Conservation (phyloP, 495 filamentous ascomycete species). For the Neurospora sp. region DNA sequence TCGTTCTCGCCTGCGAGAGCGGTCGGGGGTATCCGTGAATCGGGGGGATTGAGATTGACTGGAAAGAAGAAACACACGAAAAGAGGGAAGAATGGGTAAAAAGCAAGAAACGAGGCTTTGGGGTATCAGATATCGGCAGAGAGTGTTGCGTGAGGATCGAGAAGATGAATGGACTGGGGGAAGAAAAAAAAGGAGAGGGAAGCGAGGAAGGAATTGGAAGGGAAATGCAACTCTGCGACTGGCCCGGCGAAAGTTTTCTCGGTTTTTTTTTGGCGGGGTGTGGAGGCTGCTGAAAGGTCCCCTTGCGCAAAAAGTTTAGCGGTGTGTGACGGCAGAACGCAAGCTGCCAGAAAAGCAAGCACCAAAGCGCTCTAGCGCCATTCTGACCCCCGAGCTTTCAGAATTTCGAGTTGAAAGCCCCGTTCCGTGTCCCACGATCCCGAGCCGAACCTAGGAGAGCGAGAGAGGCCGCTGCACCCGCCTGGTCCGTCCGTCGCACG, state of each 20-base stretch:
- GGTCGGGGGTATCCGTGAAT: background rate
- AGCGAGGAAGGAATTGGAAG: slow-evolving; percentile 2
- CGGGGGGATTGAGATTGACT: background rate
- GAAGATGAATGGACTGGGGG: slow-evolving; percentile 8
- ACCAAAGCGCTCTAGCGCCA: slow-evolving; percentile 9
- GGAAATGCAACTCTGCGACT: background rate
- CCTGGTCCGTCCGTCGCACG: background rate
- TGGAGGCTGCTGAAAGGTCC: background rate
- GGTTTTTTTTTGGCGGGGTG: background rate
- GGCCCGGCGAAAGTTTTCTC: slow-evolving; percentile 2
- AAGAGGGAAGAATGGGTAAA: background rate
- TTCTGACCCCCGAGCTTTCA: slow-evolving; percentile 9
- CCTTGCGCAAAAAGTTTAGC: slow-evolving; percentile 11
- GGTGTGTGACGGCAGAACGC: slow-evolving; percentile 16
- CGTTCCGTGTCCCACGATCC: background rate
- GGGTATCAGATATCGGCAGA: background rate
- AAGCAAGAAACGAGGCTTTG: background rate
- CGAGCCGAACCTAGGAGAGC: background rate
- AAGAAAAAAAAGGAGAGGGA: slow-evolving; percentile 9
- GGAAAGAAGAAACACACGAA: background rate
- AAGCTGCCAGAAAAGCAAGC: background rate
- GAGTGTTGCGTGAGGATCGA: background rate
- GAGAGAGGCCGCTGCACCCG: background rate
- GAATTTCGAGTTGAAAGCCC: slow-evolving; percentile 15
- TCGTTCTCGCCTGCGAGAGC: background rate